Conservation (phyloP, 768 basidiomycete species). For the Pleurotus cornucopiae region DNA sequence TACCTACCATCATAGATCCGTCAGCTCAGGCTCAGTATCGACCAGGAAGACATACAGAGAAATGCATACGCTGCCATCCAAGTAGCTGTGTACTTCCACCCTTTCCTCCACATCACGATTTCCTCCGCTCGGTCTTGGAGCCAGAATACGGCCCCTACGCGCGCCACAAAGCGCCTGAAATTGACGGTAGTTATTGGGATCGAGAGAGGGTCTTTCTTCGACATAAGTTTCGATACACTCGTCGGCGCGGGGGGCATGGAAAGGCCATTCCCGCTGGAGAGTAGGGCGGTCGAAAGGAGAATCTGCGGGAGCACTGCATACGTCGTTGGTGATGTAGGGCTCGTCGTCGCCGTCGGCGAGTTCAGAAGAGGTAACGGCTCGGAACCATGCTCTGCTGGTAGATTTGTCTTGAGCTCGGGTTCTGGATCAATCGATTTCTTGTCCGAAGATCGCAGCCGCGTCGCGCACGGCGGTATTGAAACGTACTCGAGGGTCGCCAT, state of each 20-base stretch:
- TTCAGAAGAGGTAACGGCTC: slow-evolving; percentile 20
- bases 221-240: slow-evolving; percentile 37
- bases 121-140: slow-evolving; percentile 86
- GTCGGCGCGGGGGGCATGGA: slow-evolving; percentile 12
- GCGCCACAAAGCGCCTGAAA: slow-evolving; percentile 76
- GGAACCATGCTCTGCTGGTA: slow-evolving; percentile 34
- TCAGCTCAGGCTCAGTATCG: not conserved
- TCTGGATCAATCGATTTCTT: slow-evolving; percentile 31
- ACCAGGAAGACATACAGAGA: slow-evolving; percentile 53
- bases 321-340: slow-evolving; percentile 19
- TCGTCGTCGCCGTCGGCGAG: slow-evolving; percentile 20
- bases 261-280: slow-evolving; percentile 12
- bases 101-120: slow-evolving; percentile 75
- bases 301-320: slow-evolving; percentile 35
- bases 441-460: slow-evolving; percentile 26
- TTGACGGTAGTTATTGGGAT: slow-evolving; percentile 75
- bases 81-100: slow-evolving; percentile 63
- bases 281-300: slow-evolving; percentile 26
- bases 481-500: slow-evolving; percentile 52
- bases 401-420: slow-evolving; percentile 34
- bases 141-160: slow-evolving; percentile 82
- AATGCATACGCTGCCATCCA: slow-evolving; percentile 81
- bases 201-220: slow-evolving; percentile 66
- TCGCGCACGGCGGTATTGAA: slow-evolving; percentile 36
- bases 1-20: slow-evolving; percentile 41